phyloP scores from a whole-genome alignment of 805 yeast genomes.

The Metschnikowia anglica region DNA sequence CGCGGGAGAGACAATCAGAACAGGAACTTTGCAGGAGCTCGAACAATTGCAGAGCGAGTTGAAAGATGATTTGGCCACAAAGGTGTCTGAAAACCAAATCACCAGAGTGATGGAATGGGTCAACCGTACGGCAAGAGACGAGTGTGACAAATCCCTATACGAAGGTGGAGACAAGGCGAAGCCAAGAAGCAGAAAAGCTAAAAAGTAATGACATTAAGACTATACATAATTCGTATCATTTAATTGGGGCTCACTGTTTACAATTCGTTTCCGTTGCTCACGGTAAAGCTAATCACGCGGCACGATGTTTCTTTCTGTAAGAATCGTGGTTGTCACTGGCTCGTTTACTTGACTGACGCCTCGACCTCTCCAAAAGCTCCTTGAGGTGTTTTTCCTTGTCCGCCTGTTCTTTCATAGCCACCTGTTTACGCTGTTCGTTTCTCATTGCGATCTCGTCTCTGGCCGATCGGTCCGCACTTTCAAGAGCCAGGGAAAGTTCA shows the following conservation, averaged over 20 bases:
- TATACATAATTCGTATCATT: not conserved
- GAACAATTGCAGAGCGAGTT: constrained; percentile 26
- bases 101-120: constrained; percentile 60
- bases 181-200: constrained; percentile 20
- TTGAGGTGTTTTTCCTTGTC: constrained; percentile 31
- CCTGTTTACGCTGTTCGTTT: constrained; percentile 28
- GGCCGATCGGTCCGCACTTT: constrained; percentile 32
- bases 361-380: constrained; percentile 29
- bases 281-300: no score
- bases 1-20: constrained; percentile 30
- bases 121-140: constrained; percentile 54
- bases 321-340: constrained; percentile 5
- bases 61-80: constrained; percentile 29
- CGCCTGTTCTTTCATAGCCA: constrained; percentile 26
- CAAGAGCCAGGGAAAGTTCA: constrained; percentile 68
- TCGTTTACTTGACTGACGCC: constrained; percentile 19
- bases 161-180: constrained; percentile 50
- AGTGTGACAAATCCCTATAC: constrained; percentile 51
- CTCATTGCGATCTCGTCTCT: constrained; percentile 29
- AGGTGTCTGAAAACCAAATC: constrained; percentile 41
- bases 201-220: constrained; percentile 18
- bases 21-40: constrained; percentile 31
- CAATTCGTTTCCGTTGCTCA: no score
- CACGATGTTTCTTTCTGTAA: constrained; percentile 16
- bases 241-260: no score